phyloP scores from a whole-genome alignment of 768 basidiomycete genomes.

The Cystobasidium tubakii region DNA sequence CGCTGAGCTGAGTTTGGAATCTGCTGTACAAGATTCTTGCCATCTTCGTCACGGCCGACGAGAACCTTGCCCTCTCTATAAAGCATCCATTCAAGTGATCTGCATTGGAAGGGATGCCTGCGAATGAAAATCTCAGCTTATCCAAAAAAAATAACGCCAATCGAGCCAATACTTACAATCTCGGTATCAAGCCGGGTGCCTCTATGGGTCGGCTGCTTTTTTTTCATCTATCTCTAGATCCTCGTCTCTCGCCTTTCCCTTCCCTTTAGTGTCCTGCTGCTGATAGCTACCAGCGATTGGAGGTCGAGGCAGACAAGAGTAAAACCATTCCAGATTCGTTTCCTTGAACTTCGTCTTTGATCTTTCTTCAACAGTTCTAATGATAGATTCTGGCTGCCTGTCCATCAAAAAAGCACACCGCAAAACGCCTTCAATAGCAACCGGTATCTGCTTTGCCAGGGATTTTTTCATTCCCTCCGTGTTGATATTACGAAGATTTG shows the following conservation, averaged over 20 bases:
- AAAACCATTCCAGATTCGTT: conserved; percentile 27
- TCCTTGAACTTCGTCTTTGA: not conserved
- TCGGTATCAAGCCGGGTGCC: not conserved
- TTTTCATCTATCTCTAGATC: conserved; percentile 5
- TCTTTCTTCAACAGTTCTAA: not conserved
- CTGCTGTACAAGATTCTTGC: not conserved
- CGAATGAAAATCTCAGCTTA: not conserved
- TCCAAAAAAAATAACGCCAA: no score
- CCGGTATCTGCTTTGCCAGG: not conserved
- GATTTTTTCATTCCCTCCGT: not conserved
- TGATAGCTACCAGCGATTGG: not conserved
- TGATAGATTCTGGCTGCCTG: not conserved
- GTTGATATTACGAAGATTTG: not conserved
- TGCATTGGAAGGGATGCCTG: conserved; percentile 50
- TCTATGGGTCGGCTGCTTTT: not conserved
- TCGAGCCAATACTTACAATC: conserved; percentile 8
- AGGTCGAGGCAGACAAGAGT: conserved; percentile 17
- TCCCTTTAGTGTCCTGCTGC: conserved; percentile 8
- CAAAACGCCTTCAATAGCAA: not conserved
- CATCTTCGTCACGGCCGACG: not conserved
- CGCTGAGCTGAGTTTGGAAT: not conserved
- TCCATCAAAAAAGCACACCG: not conserved
- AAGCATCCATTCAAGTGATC: conserved; percentile 49
- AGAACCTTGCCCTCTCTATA: conserved; percentile 43
- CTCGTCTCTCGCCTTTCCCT: not conserved